Conservation (phyloP, 768 basidiomycete genomes). For the Russula brevipes region DNA sequence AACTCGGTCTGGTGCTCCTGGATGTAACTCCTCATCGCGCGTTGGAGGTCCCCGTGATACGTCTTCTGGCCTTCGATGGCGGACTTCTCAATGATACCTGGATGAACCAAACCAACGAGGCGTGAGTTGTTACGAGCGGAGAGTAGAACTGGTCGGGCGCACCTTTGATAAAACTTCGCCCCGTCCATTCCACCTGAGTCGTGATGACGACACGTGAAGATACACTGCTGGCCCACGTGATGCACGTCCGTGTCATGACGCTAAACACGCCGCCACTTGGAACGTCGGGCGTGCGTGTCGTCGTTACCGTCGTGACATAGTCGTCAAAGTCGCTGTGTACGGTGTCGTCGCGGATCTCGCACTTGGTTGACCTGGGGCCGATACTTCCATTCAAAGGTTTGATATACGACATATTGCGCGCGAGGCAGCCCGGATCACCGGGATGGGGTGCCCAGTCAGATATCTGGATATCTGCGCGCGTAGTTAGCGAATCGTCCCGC, state of each 20-base stretch:
- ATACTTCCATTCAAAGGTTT: conserved; percentile 84
- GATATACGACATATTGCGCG: conserved; percentile 93
- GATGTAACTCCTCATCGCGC: conserved; percentile 84
- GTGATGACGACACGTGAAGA: conserved; percentile 80
- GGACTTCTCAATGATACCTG: conserved; percentile 91
- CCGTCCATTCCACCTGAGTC: conserved; percentile 93
- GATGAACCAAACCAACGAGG: background rate
- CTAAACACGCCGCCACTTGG: conserved; percentile 90
- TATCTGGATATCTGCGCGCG: conserved; percentile 76
- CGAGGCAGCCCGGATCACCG: conserved; percentile 60
- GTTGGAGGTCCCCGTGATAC: conserved; percentile 80
- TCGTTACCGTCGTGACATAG: conserved; percentile 77
- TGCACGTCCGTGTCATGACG: conserved; percentile 91
- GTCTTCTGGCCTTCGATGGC: conserved; percentile 87
- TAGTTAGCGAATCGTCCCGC: background rate
- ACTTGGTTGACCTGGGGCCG: conserved; percentile 93
- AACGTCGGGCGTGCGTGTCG: conserved; percentile 90
- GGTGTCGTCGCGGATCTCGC: conserved; percentile 87
- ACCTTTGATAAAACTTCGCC: conserved; percentile 96
- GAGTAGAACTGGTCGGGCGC: conserved; percentile 18
- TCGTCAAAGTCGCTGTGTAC: conserved; percentile 78
- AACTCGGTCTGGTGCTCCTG: conserved; percentile 87
- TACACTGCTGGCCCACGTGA: conserved; percentile 86
- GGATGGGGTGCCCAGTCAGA: conserved; percentile 84
- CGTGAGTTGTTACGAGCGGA: background rate